These are phyloP conservation scores for Graphilbum fragrans DNA, from an alignment of 2,329 filamentous ascomycete genomes.

Conservation along the genomic window DNA sequence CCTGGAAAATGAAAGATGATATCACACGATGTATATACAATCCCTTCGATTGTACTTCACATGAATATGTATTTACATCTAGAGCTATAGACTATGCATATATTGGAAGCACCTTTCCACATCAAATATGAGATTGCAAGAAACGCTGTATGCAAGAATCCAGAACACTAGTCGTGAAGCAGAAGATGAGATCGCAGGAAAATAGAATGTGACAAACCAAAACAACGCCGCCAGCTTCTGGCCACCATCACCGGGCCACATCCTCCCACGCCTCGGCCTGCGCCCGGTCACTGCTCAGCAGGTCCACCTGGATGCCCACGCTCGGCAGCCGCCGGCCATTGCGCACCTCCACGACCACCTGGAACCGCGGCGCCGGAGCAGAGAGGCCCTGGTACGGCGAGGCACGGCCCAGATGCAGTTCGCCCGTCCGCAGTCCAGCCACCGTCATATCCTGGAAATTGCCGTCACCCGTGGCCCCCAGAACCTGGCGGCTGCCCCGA, in stretches of 20 bases:
- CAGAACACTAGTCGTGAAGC: too few relatives aligned
- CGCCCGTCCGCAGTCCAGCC: slow-evolving; percentile 16
- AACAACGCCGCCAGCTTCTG: neutral
- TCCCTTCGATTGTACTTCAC: too few relatives aligned
- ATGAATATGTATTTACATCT: too few relatives aligned
- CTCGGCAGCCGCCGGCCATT: slow-evolving; percentile 37
- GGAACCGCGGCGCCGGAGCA: slow-evolving; percentile 44
- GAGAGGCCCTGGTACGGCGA: neutral
- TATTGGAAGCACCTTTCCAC: too few relatives aligned
- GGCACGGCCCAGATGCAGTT: slow-evolving; percentile 4
- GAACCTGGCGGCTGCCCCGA: slow-evolving; percentile 35
- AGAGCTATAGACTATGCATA: too few relatives aligned
- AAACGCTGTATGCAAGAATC: too few relatives aligned
- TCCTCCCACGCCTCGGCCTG: slow-evolving; percentile 31
- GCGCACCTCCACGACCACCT: slow-evolving; percentile 59
- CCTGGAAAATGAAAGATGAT: too few relatives aligned
- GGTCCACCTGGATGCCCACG: slow-evolving; percentile 37
- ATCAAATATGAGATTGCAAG: too few relatives aligned
- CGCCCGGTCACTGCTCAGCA: slow-evolving; percentile 36
- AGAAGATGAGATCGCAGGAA: neutral
- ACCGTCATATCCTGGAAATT: slow-evolving; percentile 58
- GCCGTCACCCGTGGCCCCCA: slow-evolving; percentile 59
- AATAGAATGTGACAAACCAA: too few relatives aligned
- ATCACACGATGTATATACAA: too few relatives aligned
- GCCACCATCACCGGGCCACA: neutral